phyloP scores from a whole-genome alignment of 441 rosid genomes.

The Erysimum pusillum region DNA sequence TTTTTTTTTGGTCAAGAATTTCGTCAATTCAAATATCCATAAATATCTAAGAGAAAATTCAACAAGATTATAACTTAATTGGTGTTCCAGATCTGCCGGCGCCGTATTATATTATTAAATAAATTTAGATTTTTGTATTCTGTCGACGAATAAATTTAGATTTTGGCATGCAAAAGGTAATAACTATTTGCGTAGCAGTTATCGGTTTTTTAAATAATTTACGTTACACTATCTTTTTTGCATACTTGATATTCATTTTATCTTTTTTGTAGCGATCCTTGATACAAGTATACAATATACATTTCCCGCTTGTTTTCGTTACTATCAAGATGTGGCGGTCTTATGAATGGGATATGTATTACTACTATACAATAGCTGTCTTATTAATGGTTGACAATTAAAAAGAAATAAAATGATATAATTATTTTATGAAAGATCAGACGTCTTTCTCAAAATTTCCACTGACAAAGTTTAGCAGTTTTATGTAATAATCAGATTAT shows the following conservation, averaged over 20 bases:
- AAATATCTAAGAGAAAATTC: constrained; percentile 38
- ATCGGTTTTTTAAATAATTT: too few relatives aligned
- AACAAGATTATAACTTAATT: constrained; percentile 17
- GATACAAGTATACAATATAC: not conserved
- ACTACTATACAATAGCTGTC: not conserved
- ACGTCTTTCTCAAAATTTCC: constrained; percentile 35
- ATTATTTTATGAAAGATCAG: constrained; percentile 9
- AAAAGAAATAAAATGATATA: not conserved
- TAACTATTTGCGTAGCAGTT: too few relatives aligned
- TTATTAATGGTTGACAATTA: not conserved
- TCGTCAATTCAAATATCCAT: constrained; percentile 33
- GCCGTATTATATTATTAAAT: not conserved
- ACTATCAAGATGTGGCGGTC: not conserved
- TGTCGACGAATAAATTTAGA: not conserved
- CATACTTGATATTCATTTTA: not conserved
- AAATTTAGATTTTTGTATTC: not conserved
- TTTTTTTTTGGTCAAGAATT: not conserved
- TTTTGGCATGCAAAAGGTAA: not conserved
- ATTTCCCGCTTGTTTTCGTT: not conserved
- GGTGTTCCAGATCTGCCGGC: constrained; percentile 37
- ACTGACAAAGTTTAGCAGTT: constrained; percentile 28
- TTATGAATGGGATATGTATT: constrained; percentile 5
- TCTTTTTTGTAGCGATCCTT: not conserved
- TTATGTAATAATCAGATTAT: not conserved
- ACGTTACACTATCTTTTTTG: not conserved